A percentile compares a stretch with the other conserved stretches of the same genome.
phyloP scores from a whole-genome alignment of 2,329 filamentous ascomycete species.

The Septoria petroselini region DNA sequence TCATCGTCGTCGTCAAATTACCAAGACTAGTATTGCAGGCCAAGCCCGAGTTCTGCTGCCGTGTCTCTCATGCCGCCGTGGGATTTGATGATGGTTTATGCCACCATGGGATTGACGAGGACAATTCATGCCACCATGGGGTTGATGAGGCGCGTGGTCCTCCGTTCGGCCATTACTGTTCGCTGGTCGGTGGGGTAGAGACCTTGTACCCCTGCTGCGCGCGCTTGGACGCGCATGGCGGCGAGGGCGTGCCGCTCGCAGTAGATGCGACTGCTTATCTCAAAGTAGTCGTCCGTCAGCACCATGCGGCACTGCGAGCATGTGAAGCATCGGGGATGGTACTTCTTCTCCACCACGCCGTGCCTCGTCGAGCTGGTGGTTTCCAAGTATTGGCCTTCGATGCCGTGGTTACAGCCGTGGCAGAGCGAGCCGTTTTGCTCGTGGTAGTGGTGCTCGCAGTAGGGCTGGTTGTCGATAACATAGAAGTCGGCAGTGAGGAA shows the following conservation, averaged over 20 bases:
- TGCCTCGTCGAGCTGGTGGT: conserved; percentile 48
- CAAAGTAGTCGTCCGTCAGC: conserved; percentile 83
- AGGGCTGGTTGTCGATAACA: conserved; percentile 80
- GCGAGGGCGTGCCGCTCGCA: conserved; percentile 81
- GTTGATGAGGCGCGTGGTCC: conserved; percentile 38
- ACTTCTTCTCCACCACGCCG: conserved; percentile 65
- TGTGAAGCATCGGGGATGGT: conserved; percentile 81
- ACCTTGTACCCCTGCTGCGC: conserved; percentile 17
- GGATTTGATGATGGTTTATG: background rate
- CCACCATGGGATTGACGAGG: background rate
- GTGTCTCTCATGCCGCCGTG: background rate
- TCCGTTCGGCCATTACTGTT: conserved; percentile 33
- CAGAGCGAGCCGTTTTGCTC: conserved; percentile 85
- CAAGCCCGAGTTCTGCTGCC: background rate
- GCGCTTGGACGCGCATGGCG: conserved; percentile 34
- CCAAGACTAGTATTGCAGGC: no score
- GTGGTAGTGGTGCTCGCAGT: conserved; percentile 91
- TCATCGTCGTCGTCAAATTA: no score
- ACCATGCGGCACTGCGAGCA: conserved; percentile 74
- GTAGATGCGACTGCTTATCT: conserved; percentile 74
- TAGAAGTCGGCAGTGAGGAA: conserved; percentile 92
- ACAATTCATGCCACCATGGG: conserved; percentile 32
- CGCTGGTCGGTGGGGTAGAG: conserved; percentile 24
- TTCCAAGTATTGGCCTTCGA: conserved; percentile 91
- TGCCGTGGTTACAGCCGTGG: conserved; percentile 72